Conservation (phyloP, 2,329 filamentous ascomycete species). For the Lachnellula suecica region DNA sequence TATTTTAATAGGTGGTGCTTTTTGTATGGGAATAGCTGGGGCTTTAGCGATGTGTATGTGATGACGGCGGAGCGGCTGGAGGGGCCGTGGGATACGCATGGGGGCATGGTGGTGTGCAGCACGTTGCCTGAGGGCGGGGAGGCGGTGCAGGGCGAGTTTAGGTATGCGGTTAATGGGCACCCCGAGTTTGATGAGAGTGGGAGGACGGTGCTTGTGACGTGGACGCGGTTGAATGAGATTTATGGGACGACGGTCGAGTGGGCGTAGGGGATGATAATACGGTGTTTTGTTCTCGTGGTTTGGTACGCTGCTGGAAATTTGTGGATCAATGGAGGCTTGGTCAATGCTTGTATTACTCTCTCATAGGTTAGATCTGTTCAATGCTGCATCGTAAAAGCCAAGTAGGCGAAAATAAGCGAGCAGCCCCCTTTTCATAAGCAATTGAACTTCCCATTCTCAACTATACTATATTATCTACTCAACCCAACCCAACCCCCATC, state of each 20-base stretch:
- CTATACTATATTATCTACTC: too few species aligned
- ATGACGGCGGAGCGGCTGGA: slow-evolving; percentile 8
- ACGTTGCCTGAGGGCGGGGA: slow-evolving; percentile 5
- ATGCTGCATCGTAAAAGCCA: too few species aligned
- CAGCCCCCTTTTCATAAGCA: too few species aligned
- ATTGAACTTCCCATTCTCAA: too few species aligned
- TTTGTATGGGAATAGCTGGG: slow-evolving; percentile 8
- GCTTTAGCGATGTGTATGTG: slow-evolving; percentile 7
- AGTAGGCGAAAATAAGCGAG: too few species aligned
- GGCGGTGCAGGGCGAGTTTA: slow-evolving; percentile 1
- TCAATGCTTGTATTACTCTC: too few species aligned
- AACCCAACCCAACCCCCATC: too few species aligned
- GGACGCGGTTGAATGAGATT: slow-evolving; percentile 10
- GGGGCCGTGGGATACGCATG: slow-evolving; percentile 7
- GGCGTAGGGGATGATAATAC: slow-evolving; percentile 3
- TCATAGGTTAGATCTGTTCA: too few species aligned
- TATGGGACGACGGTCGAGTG: slow-evolving; percentile 5
- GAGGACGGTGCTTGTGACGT: slow-evolving; percentile 8
- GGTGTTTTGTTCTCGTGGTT: too few species aligned
- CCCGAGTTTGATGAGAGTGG: slow-evolving; percentile 8
- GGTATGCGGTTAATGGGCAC: slow-evolving; percentile 8
- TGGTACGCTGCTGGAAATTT: too few species aligned
- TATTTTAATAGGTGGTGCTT: slow-evolving; percentile 11
- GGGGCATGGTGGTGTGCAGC: not conserved
- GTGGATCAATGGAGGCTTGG: too few species aligned